Evolutionary conservation across 2,329 filamentous ascomycete species (phyloP), one percentile per base, ranked within the genome.

Genomic region (Trichoderma sp.): DNA sequence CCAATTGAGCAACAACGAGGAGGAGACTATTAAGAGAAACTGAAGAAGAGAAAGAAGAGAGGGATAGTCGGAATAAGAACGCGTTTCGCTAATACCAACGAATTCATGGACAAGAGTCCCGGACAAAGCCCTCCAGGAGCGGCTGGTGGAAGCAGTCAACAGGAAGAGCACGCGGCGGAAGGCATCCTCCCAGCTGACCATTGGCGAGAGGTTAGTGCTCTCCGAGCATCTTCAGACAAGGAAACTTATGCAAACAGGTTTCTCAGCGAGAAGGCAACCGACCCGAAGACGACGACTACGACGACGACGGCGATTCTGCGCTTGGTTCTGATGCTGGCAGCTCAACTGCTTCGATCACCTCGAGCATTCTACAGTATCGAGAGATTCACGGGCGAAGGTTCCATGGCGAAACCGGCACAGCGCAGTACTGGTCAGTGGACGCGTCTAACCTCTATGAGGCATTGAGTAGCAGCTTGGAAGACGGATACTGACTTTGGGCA

Each of bases 361-460:
- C 81, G 7, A 83, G 81, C 75, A 81, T 84, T 45, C 79, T 81
- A 31, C 78, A 83, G 50, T 83, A 83, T 71, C 81, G 82, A 53
- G 77, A 74, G 24, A 76, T 84, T 24, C 81, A 83, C 41, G 81
- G 81, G 5, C 81, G 82, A 16, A 82, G 81, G 1, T 83, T 79
- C 56, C 82, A 83, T 71, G 45, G 69, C n/a, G 75, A 76, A 45
- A 76, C 56, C 18, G 69, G 69, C 45, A 68, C 29, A n/a, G 63
- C 56, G 16, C 56, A 68, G 14, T 76, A 74, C 45, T 76, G 75
- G 75, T 74, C 6, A 65, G 71, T 60, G 11, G 6, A 9, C 7
- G 29, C 27, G 24, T 21, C 9, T n/a, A 27, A 11, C 24, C 6
- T 38, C 50, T 74, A 63, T 9, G 18, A 6, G 6, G 16, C 21